Conservation (phyloP, 306 rosid genomes). For the Alnus glutinosa region DNA sequence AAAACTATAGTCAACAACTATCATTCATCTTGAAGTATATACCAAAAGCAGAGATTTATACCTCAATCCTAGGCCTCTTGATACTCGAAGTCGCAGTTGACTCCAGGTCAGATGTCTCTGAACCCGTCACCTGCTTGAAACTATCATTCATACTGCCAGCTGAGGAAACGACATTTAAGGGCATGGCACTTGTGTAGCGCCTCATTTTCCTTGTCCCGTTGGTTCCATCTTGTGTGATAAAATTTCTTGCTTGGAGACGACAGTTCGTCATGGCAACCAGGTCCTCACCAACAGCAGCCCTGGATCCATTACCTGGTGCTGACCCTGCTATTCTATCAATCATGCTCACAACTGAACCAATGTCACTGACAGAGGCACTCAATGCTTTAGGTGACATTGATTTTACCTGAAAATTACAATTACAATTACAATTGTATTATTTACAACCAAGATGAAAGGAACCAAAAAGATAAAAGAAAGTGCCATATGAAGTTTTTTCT, state of each 20-base stretch:
- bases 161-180: conserved; percentile 70
- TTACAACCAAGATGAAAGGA: neutral
- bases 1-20: neutral
- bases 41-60: conserved; percentile 32
- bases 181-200: conserved; percentile 76
- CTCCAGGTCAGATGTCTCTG: conserved; percentile 70
- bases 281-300: conserved; percentile 98
- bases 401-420: conserved; percentile 59
- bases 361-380: conserved; percentile 76
- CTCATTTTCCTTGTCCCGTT: conserved; percentile 79
- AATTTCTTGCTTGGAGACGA: conserved; percentile 76
- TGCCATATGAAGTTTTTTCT: neutral
- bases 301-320: conserved; percentile 90
- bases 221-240: conserved; percentile 66
- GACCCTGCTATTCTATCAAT: conserved; percentile 94
- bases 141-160: conserved; percentile 63
- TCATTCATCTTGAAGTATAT: neutral
- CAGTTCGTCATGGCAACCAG: conserved; percentile 91
- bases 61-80: conserved; percentile 78
- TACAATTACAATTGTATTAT: neutral
- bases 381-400: conserved; percentile 69
- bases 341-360: conserved; percentile 87
- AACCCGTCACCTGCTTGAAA: conserved; percentile 50
- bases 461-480: conserved; percentile 1
- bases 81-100: conserved; percentile 71